Conservation (phyloP, 495 filamentous ascomycete species). For the Neurospora cerealis region DNA sequence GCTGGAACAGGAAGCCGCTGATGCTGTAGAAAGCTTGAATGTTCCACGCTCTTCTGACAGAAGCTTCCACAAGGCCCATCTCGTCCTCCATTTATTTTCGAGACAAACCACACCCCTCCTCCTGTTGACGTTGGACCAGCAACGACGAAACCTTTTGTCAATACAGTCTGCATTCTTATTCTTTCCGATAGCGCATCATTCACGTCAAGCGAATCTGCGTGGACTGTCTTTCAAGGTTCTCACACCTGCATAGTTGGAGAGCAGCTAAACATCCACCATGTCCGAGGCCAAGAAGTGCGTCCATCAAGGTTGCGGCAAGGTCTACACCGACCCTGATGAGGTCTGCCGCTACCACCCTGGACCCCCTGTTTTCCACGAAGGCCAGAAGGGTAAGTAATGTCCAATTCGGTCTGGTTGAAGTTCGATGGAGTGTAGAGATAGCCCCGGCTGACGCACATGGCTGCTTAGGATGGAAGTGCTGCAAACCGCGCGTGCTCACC, state of each 20-base stretch:
- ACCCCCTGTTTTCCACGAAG: constrained; percentile 93
- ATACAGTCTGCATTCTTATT: background rate
- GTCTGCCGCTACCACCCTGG: constrained; percentile 88
- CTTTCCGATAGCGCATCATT: background rate
- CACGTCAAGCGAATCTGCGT: background rate
- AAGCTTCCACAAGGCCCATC: background rate
- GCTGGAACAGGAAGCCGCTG: background rate
- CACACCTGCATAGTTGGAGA: background rate
- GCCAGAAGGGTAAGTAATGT: constrained; percentile 76
- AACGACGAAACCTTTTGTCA: background rate
- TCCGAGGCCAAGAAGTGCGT: constrained; percentile 68
- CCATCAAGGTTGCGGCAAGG: constrained; percentile 90
- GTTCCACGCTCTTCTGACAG: background rate
- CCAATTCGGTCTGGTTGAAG: constrained; percentile 2
- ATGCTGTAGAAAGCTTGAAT: background rate
- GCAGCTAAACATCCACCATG: constrained; percentile 38
- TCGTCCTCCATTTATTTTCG: background rate
- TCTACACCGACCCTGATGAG: constrained; percentile 74
- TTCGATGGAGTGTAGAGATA: background rate
- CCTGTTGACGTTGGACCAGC: background rate
- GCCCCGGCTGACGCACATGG: background rate
- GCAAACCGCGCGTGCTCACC: constrained; percentile 93
- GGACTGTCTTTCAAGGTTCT: background rate
- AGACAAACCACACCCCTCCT: background rate
- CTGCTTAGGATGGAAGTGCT: constrained; percentile 93